Evolutionary conservation across 495 filamentous ascomycete species (phyloP).

Genomic region (Neurospora pannonica): DNA sequence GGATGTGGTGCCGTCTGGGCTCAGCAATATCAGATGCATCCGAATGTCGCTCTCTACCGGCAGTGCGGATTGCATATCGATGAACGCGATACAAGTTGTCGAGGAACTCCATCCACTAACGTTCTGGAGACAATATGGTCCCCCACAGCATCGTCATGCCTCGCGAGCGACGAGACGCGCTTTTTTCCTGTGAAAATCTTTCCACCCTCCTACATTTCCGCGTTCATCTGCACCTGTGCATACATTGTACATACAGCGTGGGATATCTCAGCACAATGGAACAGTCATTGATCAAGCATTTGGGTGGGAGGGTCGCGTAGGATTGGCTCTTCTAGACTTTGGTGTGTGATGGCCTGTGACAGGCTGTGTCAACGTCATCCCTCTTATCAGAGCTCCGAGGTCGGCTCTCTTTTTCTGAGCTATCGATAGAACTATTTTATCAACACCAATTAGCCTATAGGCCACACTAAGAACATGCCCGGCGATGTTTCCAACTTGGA

Average conservation of each 20-base stretch:
- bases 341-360: not conserved
- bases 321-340: not conserved
- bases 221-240: not conserved
- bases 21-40: not conserved
- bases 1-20: not conserved
- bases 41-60: not conserved
- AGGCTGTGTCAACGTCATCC: not conserved
- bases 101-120: not conserved
- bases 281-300: not conserved
- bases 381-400: not conserved
- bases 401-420: not conserved
- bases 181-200: not conserved
- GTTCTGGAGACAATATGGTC: not conserved
- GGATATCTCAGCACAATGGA: not conserved
- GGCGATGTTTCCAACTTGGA: not conserved
- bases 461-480: not conserved
- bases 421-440: not conserved
- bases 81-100: not conserved
- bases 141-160: not conserved
- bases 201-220: not conserved
- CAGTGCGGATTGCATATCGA: not conserved
- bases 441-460: not conserved
- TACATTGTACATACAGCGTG: not conserved
- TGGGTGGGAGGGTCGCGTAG: not conserved
- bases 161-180: not conserved